Conservation (phyloP, 495 filamentous ascomycete genomes). For the Aspergillus coremiiformis region DNA sequence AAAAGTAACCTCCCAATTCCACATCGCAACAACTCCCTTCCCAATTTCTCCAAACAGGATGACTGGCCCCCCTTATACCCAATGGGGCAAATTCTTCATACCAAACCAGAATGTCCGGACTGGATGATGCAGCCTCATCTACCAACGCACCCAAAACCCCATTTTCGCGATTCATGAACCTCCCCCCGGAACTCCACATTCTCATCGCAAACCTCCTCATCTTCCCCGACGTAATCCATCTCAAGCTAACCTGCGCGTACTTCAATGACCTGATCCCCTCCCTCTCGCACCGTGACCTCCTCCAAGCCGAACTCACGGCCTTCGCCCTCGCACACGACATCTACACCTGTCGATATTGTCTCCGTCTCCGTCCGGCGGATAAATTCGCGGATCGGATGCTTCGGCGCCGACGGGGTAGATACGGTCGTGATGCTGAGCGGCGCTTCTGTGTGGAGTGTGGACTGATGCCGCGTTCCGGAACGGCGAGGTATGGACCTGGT, state of each 20-base stretch:
- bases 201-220: conserved; percentile 48
- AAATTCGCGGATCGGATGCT: conserved; percentile 30
- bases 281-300: conserved; percentile 21
- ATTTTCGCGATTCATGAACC: conserved; percentile 4
- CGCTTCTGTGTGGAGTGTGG: conserved; percentile 37
- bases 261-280: conserved; percentile 20
- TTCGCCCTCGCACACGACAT: conserved; percentile 21
- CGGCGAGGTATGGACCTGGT: conserved; percentile 28
- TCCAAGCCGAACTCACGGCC: conserved; percentile 19
- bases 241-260: conserved; percentile 41
- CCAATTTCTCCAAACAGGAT: not conserved
- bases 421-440: conserved; percentile 16
- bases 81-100: not conserved
- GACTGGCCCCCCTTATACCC: not conserved
- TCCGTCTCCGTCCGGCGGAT: conserved; percentile 22
- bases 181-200: conserved; percentile 53
- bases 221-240: conserved; percentile 47
- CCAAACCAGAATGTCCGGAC: not conserved
- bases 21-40: not conserved
- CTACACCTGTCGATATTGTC: conserved; percentile 34
- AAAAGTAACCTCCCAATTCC: not conserved
- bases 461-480: conserved; percentile 17
- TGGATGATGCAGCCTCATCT: not conserved
- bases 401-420: conserved; percentile 16
- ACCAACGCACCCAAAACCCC: not conserved